Evolutionary conservation across 192 early-diverging fungal genomes (phyloP).

Genomic region (Pecoramyces ruminantium): DNA sequence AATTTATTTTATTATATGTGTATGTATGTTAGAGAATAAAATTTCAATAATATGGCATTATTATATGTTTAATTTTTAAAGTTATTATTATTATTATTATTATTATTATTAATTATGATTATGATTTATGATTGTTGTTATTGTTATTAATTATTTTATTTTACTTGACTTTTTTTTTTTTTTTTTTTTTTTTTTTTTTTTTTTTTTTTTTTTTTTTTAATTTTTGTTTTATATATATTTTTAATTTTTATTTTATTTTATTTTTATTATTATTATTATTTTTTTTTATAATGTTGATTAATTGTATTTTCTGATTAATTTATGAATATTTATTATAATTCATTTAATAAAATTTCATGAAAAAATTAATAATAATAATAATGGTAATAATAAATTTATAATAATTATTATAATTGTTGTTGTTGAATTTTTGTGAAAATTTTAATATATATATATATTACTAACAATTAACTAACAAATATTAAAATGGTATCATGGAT

Average conservation of each 20-base stretch:
- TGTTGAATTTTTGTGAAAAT: background rate
- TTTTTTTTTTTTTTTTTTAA: background rate
- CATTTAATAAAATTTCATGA: no score
- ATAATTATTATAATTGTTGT: background rate
- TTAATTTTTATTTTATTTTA: background rate
- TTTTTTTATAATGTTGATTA: background rate
- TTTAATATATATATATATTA: conserved; percentile 17
- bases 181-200: conserved; percentile 1
- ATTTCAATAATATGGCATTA: no score
- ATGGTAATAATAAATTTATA: conserved; percentile 10
- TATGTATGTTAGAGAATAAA: no score
- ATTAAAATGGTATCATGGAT: background rate
- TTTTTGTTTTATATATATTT: background rate
- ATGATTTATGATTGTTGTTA: no score
- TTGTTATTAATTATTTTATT: no score
- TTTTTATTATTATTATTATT: conserved; percentile 14
- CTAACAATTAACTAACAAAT: no score
- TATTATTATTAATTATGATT: background rate
- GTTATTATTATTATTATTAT: no score
- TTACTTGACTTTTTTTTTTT: conserved; percentile 2
- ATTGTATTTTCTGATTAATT: background rate
- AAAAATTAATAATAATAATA: no score
- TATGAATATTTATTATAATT: background rate
- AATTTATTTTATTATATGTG: no score
- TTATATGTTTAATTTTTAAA: no score